Percentiles rank a stretch among this genome's conserved stretches.
These are phyloP conservation scores for Podaxis sp. DNA, from an alignment of 768 basidiomycete genomes.

Conservation along the genomic window DNA sequence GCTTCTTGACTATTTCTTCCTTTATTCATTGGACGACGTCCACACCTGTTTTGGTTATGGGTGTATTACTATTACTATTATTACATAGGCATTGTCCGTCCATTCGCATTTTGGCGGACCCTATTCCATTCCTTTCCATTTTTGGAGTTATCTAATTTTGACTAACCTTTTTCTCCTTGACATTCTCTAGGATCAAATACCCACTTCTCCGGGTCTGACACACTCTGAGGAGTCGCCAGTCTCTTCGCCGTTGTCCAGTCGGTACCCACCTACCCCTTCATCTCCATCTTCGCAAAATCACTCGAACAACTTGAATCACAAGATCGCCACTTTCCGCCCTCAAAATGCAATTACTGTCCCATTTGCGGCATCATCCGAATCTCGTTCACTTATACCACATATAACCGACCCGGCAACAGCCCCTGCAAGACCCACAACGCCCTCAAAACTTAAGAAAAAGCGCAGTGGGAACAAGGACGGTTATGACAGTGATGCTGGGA, in stretches of 20 bases:
- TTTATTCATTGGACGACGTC: not conserved
- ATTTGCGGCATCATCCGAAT: conserved; percentile 7
- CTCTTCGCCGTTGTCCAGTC: conserved; percentile 5
- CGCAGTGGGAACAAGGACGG: conserved; percentile 30
- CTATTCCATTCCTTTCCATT: not conserved
- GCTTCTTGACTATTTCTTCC: not conserved
- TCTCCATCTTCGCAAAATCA: conserved; percentile 8
- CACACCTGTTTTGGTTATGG: not conserved
- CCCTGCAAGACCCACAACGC: conserved; percentile 23
- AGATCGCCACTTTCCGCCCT: not conserved
- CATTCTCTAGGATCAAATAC: conserved; percentile 5
- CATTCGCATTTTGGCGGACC: not conserved
- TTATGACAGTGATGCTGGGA: conserved; percentile 50
- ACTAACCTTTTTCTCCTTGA: not conserved
- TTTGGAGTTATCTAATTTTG: not conserved
- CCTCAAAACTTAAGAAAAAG: conserved; percentile 39
- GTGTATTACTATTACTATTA: no score
- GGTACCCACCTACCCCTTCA: conserved; percentile 9
- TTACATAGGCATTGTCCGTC: not conserved
- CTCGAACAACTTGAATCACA: not conserved
- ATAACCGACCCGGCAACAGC: not conserved
- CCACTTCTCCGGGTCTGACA: conserved; percentile 1
- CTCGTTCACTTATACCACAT: conserved; percentile 19
- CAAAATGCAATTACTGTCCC: not conserved
- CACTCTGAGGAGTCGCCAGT: conserved; percentile 1